Percentiles rank a stretch among this genome's conserved stretches.
Evolutionary conservation across 257 asterid genomes (phyloP).

Genomic region (Primulina tabacum): DNA sequence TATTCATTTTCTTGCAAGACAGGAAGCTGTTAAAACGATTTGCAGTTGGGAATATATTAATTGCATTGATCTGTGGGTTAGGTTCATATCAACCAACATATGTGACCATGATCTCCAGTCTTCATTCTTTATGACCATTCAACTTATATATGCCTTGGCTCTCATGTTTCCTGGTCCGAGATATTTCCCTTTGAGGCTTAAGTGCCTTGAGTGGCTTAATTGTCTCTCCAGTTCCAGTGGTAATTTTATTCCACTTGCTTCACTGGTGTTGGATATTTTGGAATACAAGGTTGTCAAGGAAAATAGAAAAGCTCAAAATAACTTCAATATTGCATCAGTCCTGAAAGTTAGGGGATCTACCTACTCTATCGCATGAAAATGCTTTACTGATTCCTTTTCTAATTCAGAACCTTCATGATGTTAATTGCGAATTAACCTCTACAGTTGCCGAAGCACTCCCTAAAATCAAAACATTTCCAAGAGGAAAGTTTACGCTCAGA

Average conservation of each 20-base stretch:
- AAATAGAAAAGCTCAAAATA: slow-evolving; percentile 45
- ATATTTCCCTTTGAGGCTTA: slow-evolving; percentile 84
- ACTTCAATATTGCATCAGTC: slow-evolving; percentile 45
- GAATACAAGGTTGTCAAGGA: slow-evolving; percentile 71
- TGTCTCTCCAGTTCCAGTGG: slow-evolving; percentile 68
- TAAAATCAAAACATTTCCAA: slow-evolving; percentile 28
- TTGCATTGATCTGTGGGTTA: slow-evolving; percentile 86
- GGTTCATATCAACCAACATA: slow-evolving; percentile 61
- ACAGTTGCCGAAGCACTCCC: slow-evolving; percentile 80
- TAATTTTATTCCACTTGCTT: slow-evolving; percentile 68
- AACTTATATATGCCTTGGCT: slow-evolving; percentile 71
- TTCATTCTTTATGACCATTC: slow-evolving; percentile 51
- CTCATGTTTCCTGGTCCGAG: slow-evolving; percentile 78
- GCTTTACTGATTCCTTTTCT: slow-evolving; percentile 5
- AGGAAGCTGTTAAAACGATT: slow-evolving; percentile 73
- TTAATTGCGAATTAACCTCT: slow-evolving; percentile 27
- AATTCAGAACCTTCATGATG: slow-evolving; percentile 19
- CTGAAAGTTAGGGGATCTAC: slow-evolving; percentile 57
- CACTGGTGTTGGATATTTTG: slow-evolving; percentile 67
- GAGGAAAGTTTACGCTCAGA: slow-evolving; percentile 60
- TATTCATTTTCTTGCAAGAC: slow-evolving; percentile 25
- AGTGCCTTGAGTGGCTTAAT: slow-evolving; percentile 88
- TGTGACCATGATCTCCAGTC: slow-evolving; percentile 59
- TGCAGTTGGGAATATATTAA: slow-evolving; percentile 88
- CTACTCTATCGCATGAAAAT: slow-evolving; percentile 11